These are phyloP conservation scores for Zarea fungicola DNA, from an alignment of 2,329 filamentous ascomycete genomes.

Conservation along the genomic window DNA sequence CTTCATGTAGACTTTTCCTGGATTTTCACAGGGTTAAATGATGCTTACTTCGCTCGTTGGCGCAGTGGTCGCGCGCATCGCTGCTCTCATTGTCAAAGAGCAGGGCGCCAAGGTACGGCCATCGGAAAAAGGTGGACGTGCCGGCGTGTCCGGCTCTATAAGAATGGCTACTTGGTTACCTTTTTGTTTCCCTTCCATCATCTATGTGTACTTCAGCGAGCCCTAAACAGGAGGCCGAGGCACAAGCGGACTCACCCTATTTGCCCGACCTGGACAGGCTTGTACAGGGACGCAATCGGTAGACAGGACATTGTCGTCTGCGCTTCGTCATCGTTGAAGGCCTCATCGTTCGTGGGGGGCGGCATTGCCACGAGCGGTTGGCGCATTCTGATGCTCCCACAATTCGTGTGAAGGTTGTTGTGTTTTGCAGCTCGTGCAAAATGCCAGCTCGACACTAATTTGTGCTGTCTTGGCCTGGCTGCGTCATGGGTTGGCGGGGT, in stretches of 20 bases:
- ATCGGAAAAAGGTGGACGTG: constrained; percentile 47
- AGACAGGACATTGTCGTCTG: constrained; percentile 34
- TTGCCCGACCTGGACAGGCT: constrained; percentile 41
- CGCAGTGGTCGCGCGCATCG: constrained; percentile 73
- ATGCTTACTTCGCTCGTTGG: constrained; percentile 65
- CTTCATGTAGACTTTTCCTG: too few relatives aligned
- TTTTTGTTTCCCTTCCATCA: neutral
- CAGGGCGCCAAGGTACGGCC: constrained; percentile 61
- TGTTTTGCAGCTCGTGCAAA: too few relatives aligned
- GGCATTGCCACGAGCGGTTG: too few relatives aligned
- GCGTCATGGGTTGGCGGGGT: constrained; percentile 1
- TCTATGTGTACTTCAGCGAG: neutral
- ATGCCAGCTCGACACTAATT: too few relatives aligned
- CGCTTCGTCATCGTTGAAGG: constrained; percentile 35
- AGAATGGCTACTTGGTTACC: neutral
- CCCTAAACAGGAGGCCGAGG: neutral
- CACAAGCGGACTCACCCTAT: constrained; percentile 28
- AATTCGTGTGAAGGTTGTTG: neutral
- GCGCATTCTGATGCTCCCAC: neutral
- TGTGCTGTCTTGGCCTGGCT: neutral
- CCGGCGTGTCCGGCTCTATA: constrained; percentile 21
- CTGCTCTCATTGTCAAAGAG: constrained; percentile 70
- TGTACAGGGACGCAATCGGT: constrained; percentile 31
- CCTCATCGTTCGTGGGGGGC: too few relatives aligned
- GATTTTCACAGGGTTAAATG: too few relatives aligned